A percentile compares a stretch with the other conserved stretches of the same genome.
Conservation (phyloP, 2,329 filamentous ascomycete species). For the Aspergillus brasiliensis region DNA sequence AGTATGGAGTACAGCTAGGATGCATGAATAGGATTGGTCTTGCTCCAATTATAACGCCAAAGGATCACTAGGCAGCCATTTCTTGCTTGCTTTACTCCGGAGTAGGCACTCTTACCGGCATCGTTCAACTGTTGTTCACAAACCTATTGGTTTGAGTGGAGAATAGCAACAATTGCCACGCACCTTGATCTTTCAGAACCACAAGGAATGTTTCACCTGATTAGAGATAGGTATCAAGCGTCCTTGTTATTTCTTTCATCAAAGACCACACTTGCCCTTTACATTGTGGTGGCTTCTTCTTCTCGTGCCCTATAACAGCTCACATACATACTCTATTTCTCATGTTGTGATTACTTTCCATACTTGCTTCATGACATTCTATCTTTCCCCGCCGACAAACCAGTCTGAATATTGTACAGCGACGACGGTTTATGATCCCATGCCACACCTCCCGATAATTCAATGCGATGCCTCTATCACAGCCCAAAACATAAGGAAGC, state of each 20-base stretch:
- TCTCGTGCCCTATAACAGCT: not conserved
- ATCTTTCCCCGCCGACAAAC: not conserved
- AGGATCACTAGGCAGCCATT: too few relatives aligned
- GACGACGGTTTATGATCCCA: constrained; percentile 1
- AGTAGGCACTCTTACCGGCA: too few relatives aligned
- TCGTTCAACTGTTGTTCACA: too few relatives aligned
- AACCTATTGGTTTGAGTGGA: too few relatives aligned
- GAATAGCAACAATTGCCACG: not conserved
- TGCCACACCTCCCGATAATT: constrained; percentile 15
- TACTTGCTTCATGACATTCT: not conserved
- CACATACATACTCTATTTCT: not conserved
- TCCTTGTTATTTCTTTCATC: not conserved
- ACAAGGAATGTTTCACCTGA: not conserved
- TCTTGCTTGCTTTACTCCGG: too few relatives aligned
- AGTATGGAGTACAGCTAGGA: too few relatives aligned
- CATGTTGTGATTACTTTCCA: not conserved
- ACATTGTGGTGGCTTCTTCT: not conserved
- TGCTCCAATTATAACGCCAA: too few relatives aligned
- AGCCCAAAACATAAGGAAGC: constrained; percentile 24
- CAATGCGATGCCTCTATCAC: constrained; percentile 8
- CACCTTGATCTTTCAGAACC: not conserved
- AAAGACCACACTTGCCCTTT: not conserved
- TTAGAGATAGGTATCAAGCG: not conserved
- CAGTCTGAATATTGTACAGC: not conserved
- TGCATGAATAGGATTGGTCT: too few relatives aligned